Base-by-base conservation (phyloP, 345 rosid genomes). In the Boechera retrofracta region DNA sequence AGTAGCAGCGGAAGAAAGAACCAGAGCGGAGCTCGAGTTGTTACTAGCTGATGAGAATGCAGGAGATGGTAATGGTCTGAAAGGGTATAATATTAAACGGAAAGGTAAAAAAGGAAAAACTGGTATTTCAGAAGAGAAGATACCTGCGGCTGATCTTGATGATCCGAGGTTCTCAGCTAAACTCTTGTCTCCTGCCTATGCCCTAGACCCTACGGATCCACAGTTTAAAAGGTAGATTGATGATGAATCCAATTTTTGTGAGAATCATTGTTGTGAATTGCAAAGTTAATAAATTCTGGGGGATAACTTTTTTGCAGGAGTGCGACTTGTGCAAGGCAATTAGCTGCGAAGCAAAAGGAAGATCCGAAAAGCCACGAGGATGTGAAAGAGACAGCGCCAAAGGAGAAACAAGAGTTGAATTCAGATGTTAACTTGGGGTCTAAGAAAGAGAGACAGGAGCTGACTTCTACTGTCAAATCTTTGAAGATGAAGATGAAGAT, bases 121-220 rank as follows among this genome's bases (percentile, higher is more conserved):
- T 60, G 82, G 80, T 71, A 70, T 73, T 7, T 87, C 85, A 10
- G 94, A 86, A 61, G 87, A 83, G 18, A 91, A 89, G 85, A 77
- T 92, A 79, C 99, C 99, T 18, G 36, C 79, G 0, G 81, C 70
- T 52, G 85, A 80, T 72, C 82, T 74, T 16, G 80, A 86, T 3
- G 99, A 95, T 77, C 82, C 90, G 5, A 84, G 99, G 74, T 95
- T 95, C 78, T 78, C 97, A 24, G 83, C 86, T 74, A 69, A 84
- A 68, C 77, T 85, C 76, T 82, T 74, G 7, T 83, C 89, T 38
- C 90, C 91, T 64, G 82, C 75, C 58, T 95, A 73, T 83, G 91
- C 96, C 48, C 79, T 92, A 80, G 99, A 95, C 76, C 99, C 99
- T 66, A 95, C 99, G 6, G 87, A 95, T 82, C 99, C 99, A 38